A percentile compares a stretch with the other conserved stretches of the same genome.
Conservation (phyloP, 257 asterid species). For the Dorcoceras hygrometricum region DNA sequence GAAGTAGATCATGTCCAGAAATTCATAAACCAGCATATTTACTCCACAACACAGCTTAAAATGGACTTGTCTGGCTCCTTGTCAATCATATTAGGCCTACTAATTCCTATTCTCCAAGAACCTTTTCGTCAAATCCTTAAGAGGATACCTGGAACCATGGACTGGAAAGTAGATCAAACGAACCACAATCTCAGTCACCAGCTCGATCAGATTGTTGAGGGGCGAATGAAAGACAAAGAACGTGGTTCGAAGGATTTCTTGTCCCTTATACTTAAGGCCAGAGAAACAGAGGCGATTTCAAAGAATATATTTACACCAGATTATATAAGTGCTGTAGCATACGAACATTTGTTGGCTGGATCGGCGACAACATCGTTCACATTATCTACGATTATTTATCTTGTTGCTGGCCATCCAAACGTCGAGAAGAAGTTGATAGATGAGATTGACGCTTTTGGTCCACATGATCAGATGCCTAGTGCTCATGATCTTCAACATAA, state of each 20-base stretch:
- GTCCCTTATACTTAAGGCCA: constrained; percentile 65
- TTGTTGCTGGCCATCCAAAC: constrained; percentile 63
- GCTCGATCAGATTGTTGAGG: constrained; percentile 60
- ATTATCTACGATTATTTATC: constrained; percentile 61
- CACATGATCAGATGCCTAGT: constrained; percentile 56
- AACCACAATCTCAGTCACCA: constrained; percentile 53
- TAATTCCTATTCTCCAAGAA: constrained; percentile 74
- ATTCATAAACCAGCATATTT: constrained; percentile 80
- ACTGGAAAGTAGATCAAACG: constrained; percentile 66
- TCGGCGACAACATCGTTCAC: constrained; percentile 93
- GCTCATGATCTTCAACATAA: constrained; percentile 72
- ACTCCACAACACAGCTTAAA: constrained; percentile 87
- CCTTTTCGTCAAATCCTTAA: constrained; percentile 83
- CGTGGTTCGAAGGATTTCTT: constrained; percentile 61
- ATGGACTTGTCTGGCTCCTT: constrained; percentile 93
- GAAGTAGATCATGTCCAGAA: constrained; percentile 44
- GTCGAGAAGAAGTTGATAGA: constrained; percentile 65
- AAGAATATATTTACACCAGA: constrained; percentile 67
- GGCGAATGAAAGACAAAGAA: constrained; percentile 43
- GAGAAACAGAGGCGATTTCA: constrained; percentile 53
- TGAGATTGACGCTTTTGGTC: constrained; percentile 73
- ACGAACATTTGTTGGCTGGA: constrained; percentile 92
- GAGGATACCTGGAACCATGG: constrained; percentile 85
- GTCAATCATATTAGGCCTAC: constrained; percentile 74
- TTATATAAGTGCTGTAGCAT: constrained; percentile 78